Percentiles rank a stretch among this genome's conserved stretches.
Evolutionary conservation across 2,329 filamentous ascomycete species (phyloP).

Genomic region (Ilyonectria robusta): DNA sequence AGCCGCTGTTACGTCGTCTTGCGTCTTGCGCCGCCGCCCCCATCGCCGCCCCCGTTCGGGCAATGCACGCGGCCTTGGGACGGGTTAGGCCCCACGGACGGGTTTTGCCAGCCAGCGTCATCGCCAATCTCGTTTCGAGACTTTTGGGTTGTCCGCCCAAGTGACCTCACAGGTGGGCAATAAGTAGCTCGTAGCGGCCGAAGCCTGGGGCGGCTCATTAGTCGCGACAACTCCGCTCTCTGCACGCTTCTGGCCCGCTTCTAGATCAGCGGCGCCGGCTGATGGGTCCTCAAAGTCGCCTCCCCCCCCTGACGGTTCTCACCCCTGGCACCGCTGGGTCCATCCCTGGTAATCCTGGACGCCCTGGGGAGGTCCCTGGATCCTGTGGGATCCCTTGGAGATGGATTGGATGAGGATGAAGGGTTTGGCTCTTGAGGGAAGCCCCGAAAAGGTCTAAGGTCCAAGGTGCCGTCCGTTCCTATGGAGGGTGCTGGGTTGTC

Average conservation of each 20-base stretch:
- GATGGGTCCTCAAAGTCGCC: slow-evolving; percentile 37
- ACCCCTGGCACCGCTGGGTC: slow-evolving; percentile 37
- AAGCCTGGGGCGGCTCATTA: slow-evolving; percentile 48
- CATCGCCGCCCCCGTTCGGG: slow-evolving; percentile 22
- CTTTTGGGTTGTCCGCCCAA: slow-evolving; percentile 23
- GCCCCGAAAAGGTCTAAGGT: slow-evolving; percentile 21
- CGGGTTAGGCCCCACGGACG: slow-evolving; percentile 17
- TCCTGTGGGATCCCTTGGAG: slow-evolving; percentile 19
- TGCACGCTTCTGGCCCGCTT: slow-evolving; percentile 50
- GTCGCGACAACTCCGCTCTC: slow-evolving; percentile 44
- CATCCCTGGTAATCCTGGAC: slow-evolving; percentile 35
- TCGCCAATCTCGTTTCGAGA: slow-evolving; percentile 32
- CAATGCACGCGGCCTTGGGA: slow-evolving; percentile 19
- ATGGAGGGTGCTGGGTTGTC: neutral
- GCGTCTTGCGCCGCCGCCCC: slow-evolving; percentile 21
- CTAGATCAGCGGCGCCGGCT: slow-evolving; percentile 49
- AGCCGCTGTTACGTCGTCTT: slow-evolving; percentile 15
- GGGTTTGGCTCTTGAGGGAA: slow-evolving; percentile 6
- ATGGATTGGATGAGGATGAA: slow-evolving; percentile 28
- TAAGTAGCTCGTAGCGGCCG: slow-evolving; percentile 44
- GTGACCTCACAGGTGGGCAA: slow-evolving; percentile 38
- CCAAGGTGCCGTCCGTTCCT: neutral
- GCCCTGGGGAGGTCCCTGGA: slow-evolving; percentile 29
- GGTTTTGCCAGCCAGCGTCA: slow-evolving; percentile 20
- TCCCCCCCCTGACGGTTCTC: slow-evolving; percentile 24